Percentiles rank a stretch among this genome's conserved stretches.
Conservation (phyloP, 495 filamentous ascomycete genomes). For the Aspergillus indologenus region DNA sequence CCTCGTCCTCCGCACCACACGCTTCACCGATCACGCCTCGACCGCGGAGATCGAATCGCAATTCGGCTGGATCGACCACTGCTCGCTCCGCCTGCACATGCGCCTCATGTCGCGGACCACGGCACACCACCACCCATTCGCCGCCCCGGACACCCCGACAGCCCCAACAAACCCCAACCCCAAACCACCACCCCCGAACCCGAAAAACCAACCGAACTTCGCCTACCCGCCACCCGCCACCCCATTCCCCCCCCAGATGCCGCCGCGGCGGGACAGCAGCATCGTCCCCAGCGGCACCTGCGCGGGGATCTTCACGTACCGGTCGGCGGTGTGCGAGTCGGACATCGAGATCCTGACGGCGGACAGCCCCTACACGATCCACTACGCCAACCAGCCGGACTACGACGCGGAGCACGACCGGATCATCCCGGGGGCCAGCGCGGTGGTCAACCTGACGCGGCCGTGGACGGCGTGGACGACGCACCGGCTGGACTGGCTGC, state of each 20-base stretch:
- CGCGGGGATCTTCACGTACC: slow-evolving; percentile 70
- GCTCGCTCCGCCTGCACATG: slow-evolving; percentile 60
- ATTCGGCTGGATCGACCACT: slow-evolving; percentile 51
- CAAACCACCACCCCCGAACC: not conserved
- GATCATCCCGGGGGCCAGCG: slow-evolving; percentile 37
- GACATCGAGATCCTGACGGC: slow-evolving; percentile 74
- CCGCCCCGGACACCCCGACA: no score
- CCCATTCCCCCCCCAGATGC: no score
- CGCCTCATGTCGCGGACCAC: slow-evolving; percentile 27
- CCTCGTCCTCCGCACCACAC: slow-evolving; percentile 60
- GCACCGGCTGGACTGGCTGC: slow-evolving; percentile 71
- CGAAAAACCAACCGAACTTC: no score
- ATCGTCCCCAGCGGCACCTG: slow-evolving; percentile 55
- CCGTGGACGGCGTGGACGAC: slow-evolving; percentile 67
- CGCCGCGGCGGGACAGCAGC: no score
- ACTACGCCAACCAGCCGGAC: slow-evolving; percentile 74
- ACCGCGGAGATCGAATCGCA: slow-evolving; percentile 63
- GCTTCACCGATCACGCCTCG: slow-evolving; percentile 54
- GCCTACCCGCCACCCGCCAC: no score
- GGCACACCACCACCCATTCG: slow-evolving; percentile 10
- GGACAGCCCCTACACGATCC: slow-evolving; percentile 52
- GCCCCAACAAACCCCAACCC: no score
- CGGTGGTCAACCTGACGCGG: slow-evolving; percentile 29
- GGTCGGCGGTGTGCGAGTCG: slow-evolving; percentile 61
- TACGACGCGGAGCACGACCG: slow-evolving; percentile 35